phyloP scores from a whole-genome alignment of 2,329 filamentous ascomycete species.

The Truncatella angustata region DNA sequence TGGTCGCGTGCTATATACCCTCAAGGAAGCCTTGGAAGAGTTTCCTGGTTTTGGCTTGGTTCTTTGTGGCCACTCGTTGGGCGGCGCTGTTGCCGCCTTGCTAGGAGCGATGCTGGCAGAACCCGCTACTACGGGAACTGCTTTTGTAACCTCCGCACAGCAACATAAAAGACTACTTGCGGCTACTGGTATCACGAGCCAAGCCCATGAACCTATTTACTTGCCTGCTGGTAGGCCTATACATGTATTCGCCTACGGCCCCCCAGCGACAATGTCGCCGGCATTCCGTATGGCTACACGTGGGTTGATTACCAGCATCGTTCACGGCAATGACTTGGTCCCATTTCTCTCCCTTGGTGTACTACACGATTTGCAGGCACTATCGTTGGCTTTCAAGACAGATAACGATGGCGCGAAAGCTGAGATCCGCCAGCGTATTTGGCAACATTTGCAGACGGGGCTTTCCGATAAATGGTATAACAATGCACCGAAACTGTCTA shows the following conservation, averaged over 20 bases:
- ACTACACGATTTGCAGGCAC: conserved; percentile 71
- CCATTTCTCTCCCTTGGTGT: conserved; percentile 72
- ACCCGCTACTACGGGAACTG: conserved; percentile 51
- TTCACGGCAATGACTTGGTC: conserved; percentile 72
- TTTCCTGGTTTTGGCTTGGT: conserved; percentile 69
- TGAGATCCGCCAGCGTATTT: conserved; percentile 65
- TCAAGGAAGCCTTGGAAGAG: conserved; percentile 63
- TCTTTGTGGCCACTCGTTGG: conserved; percentile 67
- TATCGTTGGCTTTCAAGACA: conserved; percentile 70
- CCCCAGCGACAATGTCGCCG: conserved; percentile 70
- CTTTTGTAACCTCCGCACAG: conserved; percentile 60
- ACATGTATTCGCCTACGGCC: conserved; percentile 77
- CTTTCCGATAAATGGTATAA: conserved; percentile 61
- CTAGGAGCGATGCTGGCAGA: conserved; percentile 71
- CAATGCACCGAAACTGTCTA: conserved; percentile 34
- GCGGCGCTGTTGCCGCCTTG: conserved; percentile 67
- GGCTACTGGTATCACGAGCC: conserved; percentile 18
- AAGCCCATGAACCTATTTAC: conserved; percentile 35
- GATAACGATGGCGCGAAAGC: conserved; percentile 66
- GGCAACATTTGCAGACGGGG: conserved; percentile 61
- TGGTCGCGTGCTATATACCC: conserved; percentile 63
- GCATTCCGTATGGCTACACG: conserved; percentile 68
- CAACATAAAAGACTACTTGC: conserved; percentile 42
- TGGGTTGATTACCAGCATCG: conserved; percentile 71
- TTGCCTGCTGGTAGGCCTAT: conserved; percentile 69